Evolutionary conservation across 2,329 filamentous ascomycete species (phyloP).

Genomic region (Aspergillus sojae): DNA sequence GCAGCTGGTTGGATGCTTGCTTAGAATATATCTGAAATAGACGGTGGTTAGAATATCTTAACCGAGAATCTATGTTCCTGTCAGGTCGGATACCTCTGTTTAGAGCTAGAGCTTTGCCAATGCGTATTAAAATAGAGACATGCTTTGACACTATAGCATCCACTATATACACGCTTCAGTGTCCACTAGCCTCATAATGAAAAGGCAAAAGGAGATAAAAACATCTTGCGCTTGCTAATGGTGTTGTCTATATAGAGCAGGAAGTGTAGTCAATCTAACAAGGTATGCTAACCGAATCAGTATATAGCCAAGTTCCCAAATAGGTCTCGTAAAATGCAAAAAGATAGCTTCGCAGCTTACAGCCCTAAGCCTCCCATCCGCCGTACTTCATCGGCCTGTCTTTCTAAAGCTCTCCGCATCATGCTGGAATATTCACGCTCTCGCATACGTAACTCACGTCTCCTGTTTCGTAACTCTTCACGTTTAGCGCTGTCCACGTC

Average conservation of each 20-base stretch:
- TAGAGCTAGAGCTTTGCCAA: not conserved
- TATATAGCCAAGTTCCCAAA: not conserved
- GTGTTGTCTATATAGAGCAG: not conserved
- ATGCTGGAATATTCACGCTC: slow-evolving; percentile 63
- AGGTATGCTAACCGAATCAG: not conserved
- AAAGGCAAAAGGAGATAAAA: not conserved
- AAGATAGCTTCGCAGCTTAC: not conserved
- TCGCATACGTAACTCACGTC: slow-evolving; percentile 36
- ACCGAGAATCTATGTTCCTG: no score
- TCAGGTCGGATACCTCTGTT: not conserved
- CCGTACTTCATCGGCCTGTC: slow-evolving; percentile 76
- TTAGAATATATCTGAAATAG: no score
- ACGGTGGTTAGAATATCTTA: no score
- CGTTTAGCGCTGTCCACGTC: slow-evolving; percentile 31
- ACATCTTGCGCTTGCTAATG: not conserved
- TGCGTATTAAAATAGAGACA: not conserved
- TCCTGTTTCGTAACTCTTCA: slow-evolving; percentile 33
- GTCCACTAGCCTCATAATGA: not conserved
- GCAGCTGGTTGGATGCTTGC: no score
- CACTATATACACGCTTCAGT: not conserved
- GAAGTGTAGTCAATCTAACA: not conserved
- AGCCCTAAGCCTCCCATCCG: slow-evolving; percentile 60
- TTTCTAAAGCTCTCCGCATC: slow-evolving; percentile 75
- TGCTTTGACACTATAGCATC: not conserved
- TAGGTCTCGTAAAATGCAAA: not conserved